These are phyloP conservation scores for Melaleuca alternifolia DNA, from an alignment of 345 rosid genomes.

Conservation along the genomic window DNA sequence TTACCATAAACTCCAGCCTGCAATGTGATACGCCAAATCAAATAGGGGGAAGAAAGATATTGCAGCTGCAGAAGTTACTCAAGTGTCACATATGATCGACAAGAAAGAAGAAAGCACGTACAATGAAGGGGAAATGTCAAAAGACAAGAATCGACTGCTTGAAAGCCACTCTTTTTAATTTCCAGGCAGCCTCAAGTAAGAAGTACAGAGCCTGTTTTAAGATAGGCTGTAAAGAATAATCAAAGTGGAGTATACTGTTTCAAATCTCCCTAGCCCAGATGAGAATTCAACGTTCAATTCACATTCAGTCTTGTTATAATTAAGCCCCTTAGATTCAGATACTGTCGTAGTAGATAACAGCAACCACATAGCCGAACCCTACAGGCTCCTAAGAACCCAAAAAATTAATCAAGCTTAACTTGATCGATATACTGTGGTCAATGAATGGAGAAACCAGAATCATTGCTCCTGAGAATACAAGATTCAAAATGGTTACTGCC, in stretches of 20 bases:
- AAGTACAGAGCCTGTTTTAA: neutral
- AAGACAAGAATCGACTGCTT: neutral
- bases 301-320: neutral
- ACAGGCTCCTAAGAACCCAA: neutral
- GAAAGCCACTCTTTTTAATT: neutral
- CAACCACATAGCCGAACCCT: neutral
- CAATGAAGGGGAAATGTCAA: neutral
- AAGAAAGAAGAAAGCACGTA: neutral
- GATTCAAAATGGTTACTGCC: neutral
- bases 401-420: neutral
- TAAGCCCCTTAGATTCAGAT: neutral
- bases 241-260: neutral
- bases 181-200: neutral
- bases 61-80: neutral
- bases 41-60: neutral
- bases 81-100: too few relatives aligned
- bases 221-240: neutral
- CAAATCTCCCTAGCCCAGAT: neutral
- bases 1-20: constrained; percentile 71
- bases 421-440: neutral
- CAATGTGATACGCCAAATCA: neutral
- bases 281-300: neutral
- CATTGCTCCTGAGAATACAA: neutral
- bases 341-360: neutral
- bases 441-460: neutral